A percentile compares a stretch with the other conserved stretches of the same genome.
Evolutionary conservation across 2,329 filamentous ascomycete genomes (phyloP).

Genomic region (Xylaria sp.): DNA sequence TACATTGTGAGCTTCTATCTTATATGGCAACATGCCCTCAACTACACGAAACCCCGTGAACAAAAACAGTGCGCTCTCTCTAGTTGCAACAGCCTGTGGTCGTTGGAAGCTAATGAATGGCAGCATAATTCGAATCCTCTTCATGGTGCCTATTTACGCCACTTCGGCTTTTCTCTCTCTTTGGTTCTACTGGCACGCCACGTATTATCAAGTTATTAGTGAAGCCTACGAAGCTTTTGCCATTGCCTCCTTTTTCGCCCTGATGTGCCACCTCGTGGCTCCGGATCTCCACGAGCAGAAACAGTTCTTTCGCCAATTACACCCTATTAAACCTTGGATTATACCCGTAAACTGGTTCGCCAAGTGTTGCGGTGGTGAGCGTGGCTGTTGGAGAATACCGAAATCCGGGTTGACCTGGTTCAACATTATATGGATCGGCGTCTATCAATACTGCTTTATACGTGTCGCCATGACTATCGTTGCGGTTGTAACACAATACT

Average conservation of each 20-base stretch:
- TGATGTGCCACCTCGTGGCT: conserved; percentile 83
- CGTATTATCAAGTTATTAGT: conserved; percentile 83
- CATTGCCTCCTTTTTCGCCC: conserved; percentile 85
- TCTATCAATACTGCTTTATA: conserved; percentile 89
- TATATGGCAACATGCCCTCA: conserved; percentile 66
- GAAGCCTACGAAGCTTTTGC: conserved; percentile 92
- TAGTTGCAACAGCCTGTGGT: conserved; percentile 8
- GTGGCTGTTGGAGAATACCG: conserved; percentile 77
- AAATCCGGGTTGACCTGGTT: conserved; percentile 88
- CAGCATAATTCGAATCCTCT: conserved; percentile 82
- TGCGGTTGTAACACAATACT: conserved; percentile 76
- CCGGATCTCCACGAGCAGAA: conserved; percentile 84
- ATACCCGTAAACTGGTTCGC: conserved; percentile 77
- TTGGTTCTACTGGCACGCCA: conserved; percentile 77
- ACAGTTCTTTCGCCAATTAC: conserved; percentile 77
- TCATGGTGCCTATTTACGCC: conserved; percentile 87
- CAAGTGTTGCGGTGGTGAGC: conserved; percentile 74
- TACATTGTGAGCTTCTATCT: conserved; percentile 65
- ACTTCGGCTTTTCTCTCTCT: conserved; percentile 78
- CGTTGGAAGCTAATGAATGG: conserved; percentile 52
- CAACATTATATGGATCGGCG: conserved; percentile 83
- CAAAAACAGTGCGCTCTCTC: conserved; percentile 60
- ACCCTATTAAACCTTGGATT: conserved; percentile 76
- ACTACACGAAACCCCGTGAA: conserved; percentile 70
- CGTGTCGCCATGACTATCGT: conserved; percentile 82